Percentiles rank a stretch among this genome's conserved stretches.
Evolutionary conservation across 345 rosid species (phyloP).

Genomic region (Salix udensis): DNA sequence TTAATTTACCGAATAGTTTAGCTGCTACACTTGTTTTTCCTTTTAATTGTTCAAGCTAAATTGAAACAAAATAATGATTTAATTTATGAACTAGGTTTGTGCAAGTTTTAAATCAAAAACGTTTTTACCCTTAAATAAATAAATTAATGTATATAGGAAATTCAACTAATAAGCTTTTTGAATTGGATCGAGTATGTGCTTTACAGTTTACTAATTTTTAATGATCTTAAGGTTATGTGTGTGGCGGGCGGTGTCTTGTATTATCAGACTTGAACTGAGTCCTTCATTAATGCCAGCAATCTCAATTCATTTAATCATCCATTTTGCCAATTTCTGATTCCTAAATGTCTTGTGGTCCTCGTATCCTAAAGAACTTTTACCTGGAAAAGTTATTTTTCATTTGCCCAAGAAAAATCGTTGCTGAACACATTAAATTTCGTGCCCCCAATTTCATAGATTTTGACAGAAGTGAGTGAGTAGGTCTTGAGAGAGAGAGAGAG

Average conservation of each 20-base stretch:
- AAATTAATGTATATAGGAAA: not conserved
- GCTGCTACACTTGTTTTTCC: no score
- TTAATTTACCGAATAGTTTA: not conserved
- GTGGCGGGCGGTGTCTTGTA: not conserved
- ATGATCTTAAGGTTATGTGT: not conserved
- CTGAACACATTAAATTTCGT: conserved; percentile 16
- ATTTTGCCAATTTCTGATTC: conserved; percentile 13
- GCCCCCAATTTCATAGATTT: conserved; percentile 4
- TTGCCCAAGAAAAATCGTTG: conserved; percentile 13
- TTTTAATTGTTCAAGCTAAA: not conserved
- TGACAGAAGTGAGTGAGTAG: not conserved
- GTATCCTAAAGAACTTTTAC: conserved; percentile 14
- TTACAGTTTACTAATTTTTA: not conserved
- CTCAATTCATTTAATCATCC: conserved; percentile 18
- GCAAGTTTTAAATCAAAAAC: not conserved
- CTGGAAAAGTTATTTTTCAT: conserved; percentile 29
- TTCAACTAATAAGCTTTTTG: not conserved
- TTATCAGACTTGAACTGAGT: not conserved
- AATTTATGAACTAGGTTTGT: not conserved
- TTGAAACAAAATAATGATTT: not conserved
- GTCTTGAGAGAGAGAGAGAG: not conserved
- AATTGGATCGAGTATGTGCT: not conserved
- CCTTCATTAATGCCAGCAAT: not conserved
- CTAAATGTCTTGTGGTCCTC: conserved; percentile 13
- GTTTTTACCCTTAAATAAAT: not conserved